Evolutionary conservation across 2,329 filamentous ascomycete genomes (phyloP), one percentile per base, ranked within the genome.

Genomic region (Penicillium sp.): DNA sequence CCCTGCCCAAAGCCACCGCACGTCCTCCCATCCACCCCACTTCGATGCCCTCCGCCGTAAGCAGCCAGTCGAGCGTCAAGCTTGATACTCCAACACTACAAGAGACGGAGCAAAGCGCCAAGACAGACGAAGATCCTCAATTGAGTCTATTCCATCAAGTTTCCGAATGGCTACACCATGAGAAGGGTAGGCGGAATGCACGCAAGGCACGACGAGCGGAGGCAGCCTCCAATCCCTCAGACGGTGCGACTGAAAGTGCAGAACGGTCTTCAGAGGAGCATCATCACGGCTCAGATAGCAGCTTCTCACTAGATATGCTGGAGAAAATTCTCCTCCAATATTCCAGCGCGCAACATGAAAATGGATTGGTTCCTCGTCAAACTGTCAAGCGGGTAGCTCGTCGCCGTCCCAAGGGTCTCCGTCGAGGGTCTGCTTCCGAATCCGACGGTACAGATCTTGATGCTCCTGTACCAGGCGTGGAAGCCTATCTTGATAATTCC

Each of bases 391-490:
- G 60, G 56, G 50, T 53, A 21, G 52, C 51, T 23, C 67, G 65
- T 24, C 68, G 63, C 39, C 78, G 79, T 26, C 51, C 60, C 6
- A 74, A 65, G 50, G 68, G 69, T 4, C 55, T 75, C 21, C 68
- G 73, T 30, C 72, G 70, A 54, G 77, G 63, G 72, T 80, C 69
- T 64, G 91, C 89, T 3, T 94, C 90, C 0, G 93, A 97, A 62
- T 95, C 91, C 0, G 93, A 97, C 52, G 89, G 87, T 60, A 76
- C 84, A 13, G 92, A 96, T 56, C 84, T 84, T n/a, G 91, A 96
- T 56, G 80, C 85, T 15, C 73, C 89, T n/a, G 90, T 96, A 1
- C 93, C 93, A 1, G 85, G 84, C 58, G 95, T 92, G 60, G 91
- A 97, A 69, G 91, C 85, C 7, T 78, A 87, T 39, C 80, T 97